phyloP scores from a whole-genome alignment of 2,329 filamentous ascomycete genomes.

The Cladorrhinum sp. region DNA sequence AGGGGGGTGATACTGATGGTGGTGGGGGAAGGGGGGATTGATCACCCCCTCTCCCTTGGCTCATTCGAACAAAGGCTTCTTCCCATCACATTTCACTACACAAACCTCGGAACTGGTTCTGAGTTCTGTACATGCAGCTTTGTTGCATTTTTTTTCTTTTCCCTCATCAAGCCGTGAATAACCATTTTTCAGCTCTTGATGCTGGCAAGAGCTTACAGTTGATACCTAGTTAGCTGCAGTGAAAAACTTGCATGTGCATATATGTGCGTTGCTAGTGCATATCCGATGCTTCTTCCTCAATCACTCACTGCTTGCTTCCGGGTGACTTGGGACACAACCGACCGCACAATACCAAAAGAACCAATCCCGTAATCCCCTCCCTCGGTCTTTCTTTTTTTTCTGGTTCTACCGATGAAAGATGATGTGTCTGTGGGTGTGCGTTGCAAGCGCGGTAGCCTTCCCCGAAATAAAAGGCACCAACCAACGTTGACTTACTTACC shows the following conservation, averaged over 20 bases:
- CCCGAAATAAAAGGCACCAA: background rate
- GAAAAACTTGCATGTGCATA: background rate
- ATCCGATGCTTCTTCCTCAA: background rate
- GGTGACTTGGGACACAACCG: too few relatives aligned
- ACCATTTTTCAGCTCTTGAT: background rate
- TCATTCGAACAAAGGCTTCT: background rate
- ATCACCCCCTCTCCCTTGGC: background rate
- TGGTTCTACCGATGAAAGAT: too few relatives aligned
- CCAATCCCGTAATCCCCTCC: too few relatives aligned
- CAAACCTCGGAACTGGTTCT: too few relatives aligned
- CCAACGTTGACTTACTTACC: conserved; percentile 2
- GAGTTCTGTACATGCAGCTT: background rate
- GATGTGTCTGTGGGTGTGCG: background rate
- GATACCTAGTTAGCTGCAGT: background rate
- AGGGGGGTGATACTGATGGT: background rate
- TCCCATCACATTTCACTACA: too few relatives aligned
- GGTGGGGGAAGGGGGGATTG: too few relatives aligned
- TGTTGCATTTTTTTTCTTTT: background rate
- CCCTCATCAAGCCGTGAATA: background rate
- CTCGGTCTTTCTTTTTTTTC: too few relatives aligned
- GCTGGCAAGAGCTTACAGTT: background rate
- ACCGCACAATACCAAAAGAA: too few relatives aligned
- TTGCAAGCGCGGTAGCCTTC: background rate
- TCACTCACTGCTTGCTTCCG: background rate
- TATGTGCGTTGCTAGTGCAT: background rate